Conservation (phyloP, 2,329 filamentous ascomycete genomes). For the Penicillium sp. region DNA sequence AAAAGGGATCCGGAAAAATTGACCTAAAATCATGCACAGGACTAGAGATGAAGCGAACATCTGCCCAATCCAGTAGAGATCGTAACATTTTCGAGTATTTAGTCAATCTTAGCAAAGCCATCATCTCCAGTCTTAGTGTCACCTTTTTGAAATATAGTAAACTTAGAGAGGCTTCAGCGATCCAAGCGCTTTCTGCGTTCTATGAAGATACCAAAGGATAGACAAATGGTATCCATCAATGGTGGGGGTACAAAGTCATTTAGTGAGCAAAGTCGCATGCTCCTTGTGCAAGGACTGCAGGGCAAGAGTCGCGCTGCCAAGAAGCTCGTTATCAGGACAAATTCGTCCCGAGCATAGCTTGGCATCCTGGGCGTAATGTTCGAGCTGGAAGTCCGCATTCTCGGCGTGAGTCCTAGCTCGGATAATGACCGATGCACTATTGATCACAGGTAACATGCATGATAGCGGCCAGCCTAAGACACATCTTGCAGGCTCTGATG, state of each 20-base stretch:
- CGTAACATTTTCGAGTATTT: too few species aligned
- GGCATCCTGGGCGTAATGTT: conserved; percentile 9
- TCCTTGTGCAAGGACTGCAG: neutral
- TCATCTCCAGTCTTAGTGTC: too few species aligned
- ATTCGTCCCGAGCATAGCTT: conserved; percentile 19
- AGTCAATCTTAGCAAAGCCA: too few species aligned
- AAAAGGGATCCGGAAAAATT: too few species aligned
- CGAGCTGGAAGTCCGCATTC: neutral
- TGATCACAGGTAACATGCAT: neutral
- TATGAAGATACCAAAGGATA: neutral
- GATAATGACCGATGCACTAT: neutral
- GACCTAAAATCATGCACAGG: too few species aligned
- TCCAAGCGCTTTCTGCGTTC: too few species aligned
- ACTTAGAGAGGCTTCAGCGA: too few species aligned
- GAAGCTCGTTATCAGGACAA: conserved; percentile 9
- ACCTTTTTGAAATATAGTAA: too few species aligned
- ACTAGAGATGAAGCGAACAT: neutral
- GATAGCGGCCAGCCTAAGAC: neutral
- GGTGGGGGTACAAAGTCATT: neutral
- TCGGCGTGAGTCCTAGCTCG: neutral
- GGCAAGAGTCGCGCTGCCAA: conserved; percentile 14
- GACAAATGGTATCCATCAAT: neutral
- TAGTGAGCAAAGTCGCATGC: neutral
- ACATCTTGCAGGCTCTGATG: neutral
- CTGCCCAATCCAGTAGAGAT: too few species aligned